Evolutionary conservation across 345 rosid genomes (phyloP).

Genomic region (Arabidopsis thaliana): DNA sequence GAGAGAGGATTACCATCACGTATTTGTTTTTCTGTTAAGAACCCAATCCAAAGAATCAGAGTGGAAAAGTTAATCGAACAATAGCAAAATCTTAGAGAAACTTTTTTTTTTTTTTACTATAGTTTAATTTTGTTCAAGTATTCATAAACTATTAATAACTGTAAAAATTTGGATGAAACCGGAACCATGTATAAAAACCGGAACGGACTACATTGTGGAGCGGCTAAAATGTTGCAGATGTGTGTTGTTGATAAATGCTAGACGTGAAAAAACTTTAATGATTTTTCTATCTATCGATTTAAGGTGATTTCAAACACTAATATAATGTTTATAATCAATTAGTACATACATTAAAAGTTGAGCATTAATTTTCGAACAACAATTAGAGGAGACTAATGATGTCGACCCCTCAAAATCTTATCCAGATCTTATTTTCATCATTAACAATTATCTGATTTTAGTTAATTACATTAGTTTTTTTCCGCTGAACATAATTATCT

Average conservation of each 20-base stretch:
- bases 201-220: not conserved
- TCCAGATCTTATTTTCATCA: slow-evolving; percentile 42
- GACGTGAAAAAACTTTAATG: not conserved
- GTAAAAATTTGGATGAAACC: not conserved
- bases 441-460: slow-evolving; percentile 24
- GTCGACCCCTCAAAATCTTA: slow-evolving; percentile 45
- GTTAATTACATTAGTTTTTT: slow-evolving; percentile 23
- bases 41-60: slow-evolving; percentile 13
- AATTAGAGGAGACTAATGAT: slow-evolving; percentile 33
- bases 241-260: not conserved
- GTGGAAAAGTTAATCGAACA: not conserved
- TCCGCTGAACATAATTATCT: slow-evolving; percentile 10
- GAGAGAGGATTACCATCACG: not conserved
- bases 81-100: not conserved
- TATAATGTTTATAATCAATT: not conserved
- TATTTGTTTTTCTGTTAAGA: not conserved
- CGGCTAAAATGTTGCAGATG: not conserved
- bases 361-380: slow-evolving; percentile 26
- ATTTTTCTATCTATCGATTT: not conserved
- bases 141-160: not conserved
- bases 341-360: not conserved
- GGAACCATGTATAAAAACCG: not conserved
- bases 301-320: not conserved
- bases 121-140: not conserved
- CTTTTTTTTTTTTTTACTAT: not conserved